phyloP scores from a whole-genome alignment of 2,329 filamentous ascomycete genomes.

The Ophiostoma piceae region DNA sequence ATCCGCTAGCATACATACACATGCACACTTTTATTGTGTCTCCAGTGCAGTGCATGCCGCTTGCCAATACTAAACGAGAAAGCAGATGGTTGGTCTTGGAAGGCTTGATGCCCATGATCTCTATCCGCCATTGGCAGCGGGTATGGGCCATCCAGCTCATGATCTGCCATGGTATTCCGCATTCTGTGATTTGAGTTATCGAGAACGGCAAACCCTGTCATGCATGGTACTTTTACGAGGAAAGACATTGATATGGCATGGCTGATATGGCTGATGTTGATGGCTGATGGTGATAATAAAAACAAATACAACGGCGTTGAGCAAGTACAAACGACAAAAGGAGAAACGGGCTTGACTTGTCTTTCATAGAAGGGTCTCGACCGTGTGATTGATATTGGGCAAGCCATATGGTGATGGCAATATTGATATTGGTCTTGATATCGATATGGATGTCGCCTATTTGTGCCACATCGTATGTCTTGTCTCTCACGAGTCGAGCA shows the following conservation, averaged over 20 bases:
- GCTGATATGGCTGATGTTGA: background rate
- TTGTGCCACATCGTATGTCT: slow-evolving; percentile 4
- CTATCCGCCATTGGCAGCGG: too few species aligned
- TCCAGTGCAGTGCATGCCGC: background rate
- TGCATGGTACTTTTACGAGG: background rate
- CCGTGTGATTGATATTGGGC: background rate
- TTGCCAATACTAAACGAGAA: background rate
- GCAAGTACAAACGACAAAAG: background rate
- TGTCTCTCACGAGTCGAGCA: background rate
- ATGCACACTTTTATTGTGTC: background rate
- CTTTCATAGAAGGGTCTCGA: background rate
- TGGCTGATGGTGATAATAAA: background rate
- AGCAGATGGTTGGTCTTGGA: too few species aligned
- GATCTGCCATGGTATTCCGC: too few species aligned
- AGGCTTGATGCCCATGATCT: background rate
- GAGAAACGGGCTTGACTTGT: background rate
- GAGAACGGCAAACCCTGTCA: background rate
- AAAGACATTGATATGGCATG: background rate
- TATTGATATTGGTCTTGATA: background rate
- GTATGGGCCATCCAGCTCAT: too few species aligned
- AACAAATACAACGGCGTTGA: background rate
- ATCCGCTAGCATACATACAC: background rate
- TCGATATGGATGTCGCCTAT: background rate
- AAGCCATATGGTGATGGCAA: background rate
- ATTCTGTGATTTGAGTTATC: background rate